Evolutionary conservation across 768 basidiomycete genomes (phyloP).

Genomic region (Myochromella boudieri): DNA sequence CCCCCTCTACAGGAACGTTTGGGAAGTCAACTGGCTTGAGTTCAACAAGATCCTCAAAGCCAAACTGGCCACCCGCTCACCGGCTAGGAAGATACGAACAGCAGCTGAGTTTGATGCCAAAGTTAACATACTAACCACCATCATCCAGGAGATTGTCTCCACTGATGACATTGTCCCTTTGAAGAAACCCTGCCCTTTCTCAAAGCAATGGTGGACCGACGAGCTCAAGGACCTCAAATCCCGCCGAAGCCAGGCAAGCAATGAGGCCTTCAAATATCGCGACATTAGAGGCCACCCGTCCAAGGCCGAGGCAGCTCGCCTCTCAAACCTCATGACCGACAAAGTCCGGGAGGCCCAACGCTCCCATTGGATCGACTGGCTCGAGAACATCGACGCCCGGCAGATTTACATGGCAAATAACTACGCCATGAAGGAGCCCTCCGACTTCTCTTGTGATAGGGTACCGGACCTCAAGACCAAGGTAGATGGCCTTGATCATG

Average conservation of each 20-base stretch:
- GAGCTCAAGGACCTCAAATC: conserved; percentile 12
- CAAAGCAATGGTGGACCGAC: conserved; percentile 20
- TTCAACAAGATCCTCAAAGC: conserved; percentile 17
- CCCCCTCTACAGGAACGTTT: conserved; percentile 17
- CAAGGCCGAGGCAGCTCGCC: background rate
- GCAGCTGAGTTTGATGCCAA: conserved; percentile 1
- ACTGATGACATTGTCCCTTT: background rate
- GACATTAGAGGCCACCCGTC: background rate
- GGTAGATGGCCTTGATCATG: background rate
- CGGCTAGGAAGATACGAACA: background rate
- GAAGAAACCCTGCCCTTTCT: conserved; percentile 13
- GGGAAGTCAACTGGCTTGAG: conserved; percentile 20
- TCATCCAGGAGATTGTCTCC: conserved; percentile 9
- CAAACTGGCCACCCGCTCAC: too few species aligned
- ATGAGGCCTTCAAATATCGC: background rate
- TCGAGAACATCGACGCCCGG: conserved; percentile 1
- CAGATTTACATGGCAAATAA: conserved; percentile 6
- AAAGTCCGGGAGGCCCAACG: background rate
- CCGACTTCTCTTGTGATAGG: conserved; percentile 1
- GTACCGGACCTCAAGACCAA: conserved; percentile 1
- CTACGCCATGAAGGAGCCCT: background rate
- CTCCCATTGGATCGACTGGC: conserved; percentile 5
- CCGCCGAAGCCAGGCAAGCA: too few species aligned
- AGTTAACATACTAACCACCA: background rate
- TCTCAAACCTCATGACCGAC: background rate